Evolutionary conservation across 2,329 filamentous ascomycete species (phyloP), one percentile per base, ranked within the genome.

Genomic region (Macrophomina tecta): DNA sequence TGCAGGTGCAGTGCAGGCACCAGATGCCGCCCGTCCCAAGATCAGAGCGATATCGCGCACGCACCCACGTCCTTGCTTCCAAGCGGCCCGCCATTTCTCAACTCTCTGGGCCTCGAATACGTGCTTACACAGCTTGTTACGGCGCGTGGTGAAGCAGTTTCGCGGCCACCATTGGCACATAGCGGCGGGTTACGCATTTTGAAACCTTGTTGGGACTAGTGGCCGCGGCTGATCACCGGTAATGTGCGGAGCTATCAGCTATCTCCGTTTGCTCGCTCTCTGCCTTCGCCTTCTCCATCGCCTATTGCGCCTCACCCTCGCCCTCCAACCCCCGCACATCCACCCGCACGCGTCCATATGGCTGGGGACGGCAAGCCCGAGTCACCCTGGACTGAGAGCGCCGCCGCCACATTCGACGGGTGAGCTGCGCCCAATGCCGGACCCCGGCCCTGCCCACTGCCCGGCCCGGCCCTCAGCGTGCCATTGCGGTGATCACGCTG

Each of bases 321-420:
- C 36, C n/a, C 36, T 45, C 9, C 42, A 32, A 56, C 34, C 64
- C 65, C 62, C 42, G 30, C 48, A 66, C 52, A 49, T 42, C 23
- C 30, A 58, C 60, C 38, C 36, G 51, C 49, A 34, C 40, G 49
- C 56, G 34, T 60, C 66, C 46, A 18, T 14, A 67, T 68, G 67
- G 51, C 68, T 60, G 42, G 52, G 7, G 70, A 71, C 46, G 70
- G 70, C 8, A 68, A 74, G 12, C 72, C 45, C 23, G 34, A 75
- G 65, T 75, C 73, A 71, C 67, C 67, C n/a, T 74, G 72, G 72
- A 70, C 68, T 23, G 72, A 76, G 38, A 74, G 76, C 61, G 74
- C 79, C 60, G 79, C 77, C 51, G 73, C 72, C 53, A 76, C 53
- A 63, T 82, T 80, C 73, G 77, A 78, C 64, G 79, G 74, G 79